Evolutionary conservation across 805 yeast species (phyloP).

Genomic region (Candida ovalis): DNA sequence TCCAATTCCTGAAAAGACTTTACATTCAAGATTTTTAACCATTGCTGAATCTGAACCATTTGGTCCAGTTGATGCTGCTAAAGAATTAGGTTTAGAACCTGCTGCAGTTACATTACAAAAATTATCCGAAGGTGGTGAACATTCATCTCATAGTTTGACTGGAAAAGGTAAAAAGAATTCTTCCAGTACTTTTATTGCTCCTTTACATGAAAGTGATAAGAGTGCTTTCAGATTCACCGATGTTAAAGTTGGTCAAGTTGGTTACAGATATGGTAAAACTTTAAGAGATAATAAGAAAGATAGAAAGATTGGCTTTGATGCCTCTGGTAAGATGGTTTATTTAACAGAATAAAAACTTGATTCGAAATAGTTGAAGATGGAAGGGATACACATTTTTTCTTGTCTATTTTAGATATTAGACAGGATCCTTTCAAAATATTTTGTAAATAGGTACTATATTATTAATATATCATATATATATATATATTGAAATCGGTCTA

Average conservation of each 20-base stretch:
- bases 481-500: not conserved
- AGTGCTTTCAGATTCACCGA: conserved; percentile 69
- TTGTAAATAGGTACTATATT: conserved; percentile 4
- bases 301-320: conserved; percentile 69
- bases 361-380: not conserved
- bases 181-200: conserved; percentile 47
- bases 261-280: conserved; percentile 87
- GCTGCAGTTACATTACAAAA: conserved; percentile 74
- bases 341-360: conserved; percentile 20
- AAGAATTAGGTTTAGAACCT: conserved; percentile 78
- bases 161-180: conserved; percentile 18
- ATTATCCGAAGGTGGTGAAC: conserved; percentile 58
- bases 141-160: conserved; percentile 34
- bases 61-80: conserved; percentile 94
- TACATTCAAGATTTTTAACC: conserved; percentile 77
- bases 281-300: conserved; percentile 86
- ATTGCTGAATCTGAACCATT: conserved; percentile 94
- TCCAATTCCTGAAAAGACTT: conserved; percentile 82
- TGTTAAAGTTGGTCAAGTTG: conserved; percentile 80
- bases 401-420: too few relatives aligned
- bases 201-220: conserved; percentile 65
- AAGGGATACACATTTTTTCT: not conserved
- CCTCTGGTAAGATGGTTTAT: conserved; percentile 53
- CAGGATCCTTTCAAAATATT: too few relatives aligned
- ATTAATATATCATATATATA: not conserved